Evolutionary conservation across 495 filamentous ascomycete genomes (phyloP).

Genomic region (Xylaria acuta): DNA sequence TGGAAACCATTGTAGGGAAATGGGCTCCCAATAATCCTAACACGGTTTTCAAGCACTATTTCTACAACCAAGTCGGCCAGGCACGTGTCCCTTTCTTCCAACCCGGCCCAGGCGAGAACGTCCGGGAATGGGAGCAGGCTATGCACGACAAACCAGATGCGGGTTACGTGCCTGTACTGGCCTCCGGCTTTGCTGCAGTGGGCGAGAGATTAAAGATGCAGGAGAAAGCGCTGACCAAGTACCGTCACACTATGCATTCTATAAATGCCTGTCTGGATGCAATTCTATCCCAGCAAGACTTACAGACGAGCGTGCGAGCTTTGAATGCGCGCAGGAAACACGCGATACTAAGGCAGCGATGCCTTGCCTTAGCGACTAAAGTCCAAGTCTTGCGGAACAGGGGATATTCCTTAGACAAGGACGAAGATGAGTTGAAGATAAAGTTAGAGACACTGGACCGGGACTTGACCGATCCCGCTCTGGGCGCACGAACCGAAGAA

Average conservation of each 20-base stretch:
- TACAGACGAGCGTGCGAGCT: slow-evolving; percentile 78
- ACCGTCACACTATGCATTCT: slow-evolving; percentile 83
- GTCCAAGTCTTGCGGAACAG: slow-evolving; percentile 90
- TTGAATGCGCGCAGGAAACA: slow-evolving; percentile 83
- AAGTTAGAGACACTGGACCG: slow-evolving; percentile 79
- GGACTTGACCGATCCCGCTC: slow-evolving; percentile 78
- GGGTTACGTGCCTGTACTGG: slow-evolving; percentile 75
- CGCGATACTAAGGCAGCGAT: slow-evolving; percentile 77
- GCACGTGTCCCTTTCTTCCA: slow-evolving; percentile 81
- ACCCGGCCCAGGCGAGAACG: slow-evolving; percentile 77
- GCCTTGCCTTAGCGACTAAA: slow-evolving; percentile 83
- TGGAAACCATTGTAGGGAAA: slow-evolving; percentile 76
- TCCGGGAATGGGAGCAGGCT: slow-evolving; percentile 91
- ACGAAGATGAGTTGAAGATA: slow-evolving; percentile 89
- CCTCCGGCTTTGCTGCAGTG: slow-evolving; percentile 62
- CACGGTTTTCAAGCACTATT: slow-evolving; percentile 86
- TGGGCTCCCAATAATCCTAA: slow-evolving; percentile 76
- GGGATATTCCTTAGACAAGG: slow-evolving; percentile 88
- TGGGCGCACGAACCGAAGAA: slow-evolving; percentile 86
- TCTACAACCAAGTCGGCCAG: slow-evolving; percentile 90
- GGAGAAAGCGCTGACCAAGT: slow-evolving; percentile 70
- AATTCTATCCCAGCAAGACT: slow-evolving; percentile 80
- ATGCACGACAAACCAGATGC: slow-evolving; percentile 79
- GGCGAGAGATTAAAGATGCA: slow-evolving; percentile 80
- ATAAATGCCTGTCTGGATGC: slow-evolving; percentile 85